A percentile compares a stretch with the other conserved stretches of the same genome.
phyloP scores from a whole-genome alignment of 495 filamentous ascomycete species.

The Massariosphaeria phaeospora region DNA sequence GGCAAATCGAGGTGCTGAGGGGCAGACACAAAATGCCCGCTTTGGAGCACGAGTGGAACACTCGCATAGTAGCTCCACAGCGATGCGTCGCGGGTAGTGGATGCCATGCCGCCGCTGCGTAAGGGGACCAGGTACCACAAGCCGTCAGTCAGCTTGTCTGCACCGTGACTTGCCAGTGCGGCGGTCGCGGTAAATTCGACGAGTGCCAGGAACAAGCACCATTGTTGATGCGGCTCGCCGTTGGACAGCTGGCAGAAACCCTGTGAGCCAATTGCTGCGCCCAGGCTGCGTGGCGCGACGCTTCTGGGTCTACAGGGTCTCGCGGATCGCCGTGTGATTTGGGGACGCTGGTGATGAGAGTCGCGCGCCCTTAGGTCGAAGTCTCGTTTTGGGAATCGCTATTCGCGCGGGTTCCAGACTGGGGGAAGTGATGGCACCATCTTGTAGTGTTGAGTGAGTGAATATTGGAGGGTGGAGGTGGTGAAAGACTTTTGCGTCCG shows the following conservation, averaged over 20 bases:
- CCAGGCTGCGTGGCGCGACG: neutral
- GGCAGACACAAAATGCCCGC: conserved; percentile 2
- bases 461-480: no score
- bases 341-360: neutral
- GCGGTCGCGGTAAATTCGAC: neutral
- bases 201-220: neutral
- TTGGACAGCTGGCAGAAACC: conserved; percentile 6
- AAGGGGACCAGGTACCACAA: conserved; percentile 1
- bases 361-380: neutral
- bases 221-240: conserved; percentile 6
- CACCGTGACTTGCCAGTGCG: conserved; percentile 2
- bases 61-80: neutral
- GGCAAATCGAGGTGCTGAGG: conserved; percentile 7
- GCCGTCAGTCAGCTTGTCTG: neutral
- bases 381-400: no score
- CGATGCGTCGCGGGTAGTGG: conserved; percentile 2
- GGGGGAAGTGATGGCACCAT: no score
- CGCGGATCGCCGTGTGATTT: conserved; percentile 5
- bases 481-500: no score
- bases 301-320: no score
- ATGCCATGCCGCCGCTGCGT: conserved; percentile 2
- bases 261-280: conserved; percentile 1
- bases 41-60: neutral
- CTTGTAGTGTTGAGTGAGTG: no score
- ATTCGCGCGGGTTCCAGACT: no score